Conservation (phyloP, 345 rosid species). For the Erysimum cheiranthoides region DNA sequence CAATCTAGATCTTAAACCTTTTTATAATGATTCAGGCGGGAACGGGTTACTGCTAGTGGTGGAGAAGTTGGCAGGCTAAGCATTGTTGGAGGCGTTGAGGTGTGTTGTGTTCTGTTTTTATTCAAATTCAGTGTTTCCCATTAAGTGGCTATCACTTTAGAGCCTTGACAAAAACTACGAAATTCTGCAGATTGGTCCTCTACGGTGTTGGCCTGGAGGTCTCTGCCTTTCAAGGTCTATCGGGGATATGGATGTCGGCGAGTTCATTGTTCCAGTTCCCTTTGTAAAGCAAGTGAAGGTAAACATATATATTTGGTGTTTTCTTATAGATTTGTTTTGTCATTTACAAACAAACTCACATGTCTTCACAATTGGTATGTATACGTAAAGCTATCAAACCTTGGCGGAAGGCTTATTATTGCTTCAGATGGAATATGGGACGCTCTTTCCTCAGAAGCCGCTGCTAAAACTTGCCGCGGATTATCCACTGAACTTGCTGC, state of each 20-base stretch:
- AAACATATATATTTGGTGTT: slow-evolving; percentile 5
- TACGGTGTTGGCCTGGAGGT: slow-evolving; percentile 96
- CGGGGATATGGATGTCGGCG: slow-evolving; percentile 95
- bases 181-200: slow-evolving; percentile 71
- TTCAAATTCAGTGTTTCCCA: not conserved
- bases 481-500: slow-evolving; percentile 92
- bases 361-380: slow-evolving; percentile 10
- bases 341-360: slow-evolving; percentile 18
- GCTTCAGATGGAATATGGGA: slow-evolving; percentile 99
- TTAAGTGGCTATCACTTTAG: slow-evolving; percentile 6
- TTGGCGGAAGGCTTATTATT: slow-evolving; percentile 88
- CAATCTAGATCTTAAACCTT: slow-evolving; percentile 1
- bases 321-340: not conserved
- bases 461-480: slow-evolving; percentile 79
- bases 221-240: slow-evolving; percentile 94
- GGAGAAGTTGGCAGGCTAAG: slow-evolving; percentile 97
- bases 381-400: slow-evolving; percentile 64
- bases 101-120: slow-evolving; percentile 28
- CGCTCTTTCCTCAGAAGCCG: slow-evolving; percentile 73
- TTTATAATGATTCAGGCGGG: slow-evolving; percentile 60
- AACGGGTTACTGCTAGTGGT: slow-evolving; percentile 93
- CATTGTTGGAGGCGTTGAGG: slow-evolving; percentile 86
- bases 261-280: slow-evolving; percentile 89
- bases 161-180: slow-evolving; percentile 1
- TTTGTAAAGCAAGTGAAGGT: slow-evolving; percentile 94